Percentiles rank a stretch among this genome's conserved stretches.
These are phyloP conservation scores for Cephaloascus fragrans DNA, from an alignment of 805 yeast genomes.

Conservation along the genomic window DNA sequence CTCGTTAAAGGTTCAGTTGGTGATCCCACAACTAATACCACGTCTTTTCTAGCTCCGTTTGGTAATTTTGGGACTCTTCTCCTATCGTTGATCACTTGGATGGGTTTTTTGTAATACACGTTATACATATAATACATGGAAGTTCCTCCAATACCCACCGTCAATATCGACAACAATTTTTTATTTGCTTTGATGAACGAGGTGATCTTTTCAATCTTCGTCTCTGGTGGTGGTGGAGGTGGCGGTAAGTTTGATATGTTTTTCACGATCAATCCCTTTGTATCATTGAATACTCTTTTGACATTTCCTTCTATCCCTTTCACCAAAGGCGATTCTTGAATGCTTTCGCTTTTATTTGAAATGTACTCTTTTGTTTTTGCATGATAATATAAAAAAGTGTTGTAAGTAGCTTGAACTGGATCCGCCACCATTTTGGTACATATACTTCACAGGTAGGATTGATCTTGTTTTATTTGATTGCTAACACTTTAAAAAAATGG, in stretches of 20 bases:
- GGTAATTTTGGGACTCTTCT: conserved; percentile 54
- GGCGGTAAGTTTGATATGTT: no score
- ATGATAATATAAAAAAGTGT: not conserved
- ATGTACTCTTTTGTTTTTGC: not conserved
- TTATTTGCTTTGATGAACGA: not conserved
- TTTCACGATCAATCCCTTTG: not conserved
- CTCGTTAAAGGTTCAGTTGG: conserved; percentile 68
- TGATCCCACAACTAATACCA: conserved; percentile 65
- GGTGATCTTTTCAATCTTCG: not conserved
- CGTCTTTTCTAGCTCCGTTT: conserved; percentile 70
- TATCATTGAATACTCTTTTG: not conserved
- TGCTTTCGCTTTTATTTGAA: not conserved
- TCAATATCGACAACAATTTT: not conserved
- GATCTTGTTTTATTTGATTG: no score
- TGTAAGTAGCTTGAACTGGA: not conserved
- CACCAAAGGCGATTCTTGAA: not conserved
- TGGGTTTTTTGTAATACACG: not conserved
- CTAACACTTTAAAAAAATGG: no score
- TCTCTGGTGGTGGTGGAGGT: not conserved
- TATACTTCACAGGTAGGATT: no score
- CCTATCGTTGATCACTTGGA: conserved; percentile 5
- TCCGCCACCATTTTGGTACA: conserved; percentile 1
- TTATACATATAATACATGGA: not conserved
- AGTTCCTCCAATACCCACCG: not conserved
- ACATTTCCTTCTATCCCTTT: not conserved